A percentile compares a stretch with the other conserved stretches of the same genome.
phyloP scores from a whole-genome alignment of 1,139 yeast genomes.

The Kurtzmaniella quercitrusa region DNA sequence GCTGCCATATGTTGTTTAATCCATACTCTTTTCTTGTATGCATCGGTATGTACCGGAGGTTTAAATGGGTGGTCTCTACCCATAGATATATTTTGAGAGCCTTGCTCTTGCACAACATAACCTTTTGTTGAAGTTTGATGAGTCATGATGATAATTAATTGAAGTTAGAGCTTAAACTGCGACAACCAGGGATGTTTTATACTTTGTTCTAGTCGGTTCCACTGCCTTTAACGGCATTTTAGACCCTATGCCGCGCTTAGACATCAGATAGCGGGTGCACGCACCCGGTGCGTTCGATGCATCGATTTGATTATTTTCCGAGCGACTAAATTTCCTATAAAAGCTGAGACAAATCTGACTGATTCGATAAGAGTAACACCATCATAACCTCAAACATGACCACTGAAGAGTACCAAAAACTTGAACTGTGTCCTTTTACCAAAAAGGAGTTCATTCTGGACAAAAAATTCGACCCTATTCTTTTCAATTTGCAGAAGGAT shows the following conservation, averaged over 20 bases:
- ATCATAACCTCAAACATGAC: not conserved
- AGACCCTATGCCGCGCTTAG: no score
- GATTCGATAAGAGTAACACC: not conserved
- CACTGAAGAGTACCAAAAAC: not conserved
- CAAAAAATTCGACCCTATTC: conserved; percentile 23
- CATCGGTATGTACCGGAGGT: conserved; percentile 50
- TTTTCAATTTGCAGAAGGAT: conserved; percentile 28
- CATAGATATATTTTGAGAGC: conserved; percentile 47
- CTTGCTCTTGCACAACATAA: conserved; percentile 31
- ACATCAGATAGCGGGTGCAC: conserved; percentile 5
- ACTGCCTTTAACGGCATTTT: no score
- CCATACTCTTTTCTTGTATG: conserved; percentile 55
- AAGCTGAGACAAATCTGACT: not conserved
- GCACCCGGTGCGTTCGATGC: not conserved
- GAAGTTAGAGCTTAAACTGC: no score
- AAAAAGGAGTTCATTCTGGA: conserved; percentile 20
- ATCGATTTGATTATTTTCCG: not conserved
- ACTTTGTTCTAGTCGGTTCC: no score
- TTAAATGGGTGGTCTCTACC: conserved; percentile 48
- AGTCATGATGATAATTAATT: not conserved
- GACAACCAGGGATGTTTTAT: no score
- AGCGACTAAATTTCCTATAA: not conserved
- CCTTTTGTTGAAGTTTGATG: conserved; percentile 21
- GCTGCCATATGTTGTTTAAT: conserved; percentile 75
- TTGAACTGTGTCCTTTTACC: conserved; percentile 31